These are phyloP conservation scores for Lactarius sp. DNA, from an alignment of 768 basidiomycete species.

Conservation along the genomic window DNA sequence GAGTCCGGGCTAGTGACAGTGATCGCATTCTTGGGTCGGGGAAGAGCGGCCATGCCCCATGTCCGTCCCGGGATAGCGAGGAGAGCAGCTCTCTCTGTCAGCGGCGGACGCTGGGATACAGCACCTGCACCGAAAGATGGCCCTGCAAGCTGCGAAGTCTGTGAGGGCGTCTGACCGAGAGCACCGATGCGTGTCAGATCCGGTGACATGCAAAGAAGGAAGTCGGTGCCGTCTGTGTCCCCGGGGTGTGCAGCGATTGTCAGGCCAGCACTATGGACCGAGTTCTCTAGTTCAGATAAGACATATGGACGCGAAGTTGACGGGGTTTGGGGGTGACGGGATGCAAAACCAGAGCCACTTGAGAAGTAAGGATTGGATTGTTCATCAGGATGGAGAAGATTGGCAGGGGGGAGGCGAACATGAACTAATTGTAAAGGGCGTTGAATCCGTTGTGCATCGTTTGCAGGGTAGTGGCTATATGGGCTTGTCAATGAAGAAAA, in stretches of 20 bases:
- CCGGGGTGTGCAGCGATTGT: slow-evolving; percentile 68
- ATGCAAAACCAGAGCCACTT: slow-evolving; percentile 42
- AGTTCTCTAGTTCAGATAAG: slow-evolving; percentile 52
- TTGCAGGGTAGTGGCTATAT: slow-evolving; percentile 48
- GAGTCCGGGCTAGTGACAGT: slow-evolving; percentile 33
- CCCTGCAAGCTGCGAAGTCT: slow-evolving; percentile 37
- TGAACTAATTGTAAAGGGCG: slow-evolving; percentile 65
- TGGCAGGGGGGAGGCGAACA: slow-evolving; percentile 72
- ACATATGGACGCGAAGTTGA: slow-evolving; percentile 53
- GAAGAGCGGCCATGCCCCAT: slow-evolving; percentile 71
- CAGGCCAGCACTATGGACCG: slow-evolving; percentile 64
- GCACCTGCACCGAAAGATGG: slow-evolving; percentile 35
- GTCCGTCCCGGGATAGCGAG: slow-evolving; percentile 78
- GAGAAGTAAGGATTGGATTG: slow-evolving; percentile 49
- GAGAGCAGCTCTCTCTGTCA: slow-evolving; percentile 73
- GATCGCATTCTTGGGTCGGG: slow-evolving; percentile 32
- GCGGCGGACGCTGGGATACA: slow-evolving; percentile 49
- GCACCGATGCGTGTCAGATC: slow-evolving; percentile 69
- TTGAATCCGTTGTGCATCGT: slow-evolving; percentile 29
- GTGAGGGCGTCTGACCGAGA: slow-evolving; percentile 57
- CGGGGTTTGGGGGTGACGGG: slow-evolving; percentile 41
- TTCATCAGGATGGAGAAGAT: slow-evolving; percentile 74
- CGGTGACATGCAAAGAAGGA: slow-evolving; percentile 67
- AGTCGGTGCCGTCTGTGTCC: slow-evolving; percentile 69
- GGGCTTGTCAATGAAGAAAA: slow-evolving; percentile 54